Evolutionary conservation across 345 rosid species (phyloP).

Genomic region (Citrus australasica): DNA sequence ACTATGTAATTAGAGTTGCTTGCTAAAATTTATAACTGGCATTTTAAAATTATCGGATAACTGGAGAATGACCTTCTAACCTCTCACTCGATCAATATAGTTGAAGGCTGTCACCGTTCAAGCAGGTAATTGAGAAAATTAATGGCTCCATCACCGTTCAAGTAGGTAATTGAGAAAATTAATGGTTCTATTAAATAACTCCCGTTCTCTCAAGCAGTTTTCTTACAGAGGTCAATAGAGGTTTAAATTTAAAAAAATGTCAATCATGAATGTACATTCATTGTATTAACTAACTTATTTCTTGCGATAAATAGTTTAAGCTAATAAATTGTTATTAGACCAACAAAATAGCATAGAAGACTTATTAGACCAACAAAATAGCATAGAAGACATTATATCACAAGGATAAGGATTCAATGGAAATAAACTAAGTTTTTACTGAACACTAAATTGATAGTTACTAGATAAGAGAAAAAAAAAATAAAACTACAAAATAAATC

Average conservation of each 20-base stretch:
- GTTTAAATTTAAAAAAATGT: too few species aligned
- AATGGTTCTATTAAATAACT: neutral
- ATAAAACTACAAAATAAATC: too few species aligned
- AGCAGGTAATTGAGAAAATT: neutral
- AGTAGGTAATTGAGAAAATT: neutral
- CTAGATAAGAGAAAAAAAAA: too few species aligned
- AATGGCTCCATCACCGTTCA: neutral
- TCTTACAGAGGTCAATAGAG: neutral
- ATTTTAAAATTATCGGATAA: too few species aligned
- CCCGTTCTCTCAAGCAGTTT: neutral
- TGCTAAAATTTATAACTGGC: neutral
- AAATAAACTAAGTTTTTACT: too few species aligned
- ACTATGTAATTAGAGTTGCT: neutral
- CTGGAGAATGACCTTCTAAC: neutral
- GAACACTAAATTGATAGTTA: rapidly evolving
- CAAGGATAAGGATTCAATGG: too few species aligned
- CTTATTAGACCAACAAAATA: neutral
- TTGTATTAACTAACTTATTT: too few species aligned
- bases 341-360: neutral
- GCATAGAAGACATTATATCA: neutral
- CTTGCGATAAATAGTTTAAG: neutral
- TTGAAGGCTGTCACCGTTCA: neutral
- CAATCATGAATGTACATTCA: neutral
- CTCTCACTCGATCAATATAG: neutral
- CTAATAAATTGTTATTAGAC: neutral